Percentiles rank a stretch among this genome's conserved stretches.
Evolutionary conservation across 441 rosid species (phyloP).

Genomic region (Brassica hybrid): DNA sequence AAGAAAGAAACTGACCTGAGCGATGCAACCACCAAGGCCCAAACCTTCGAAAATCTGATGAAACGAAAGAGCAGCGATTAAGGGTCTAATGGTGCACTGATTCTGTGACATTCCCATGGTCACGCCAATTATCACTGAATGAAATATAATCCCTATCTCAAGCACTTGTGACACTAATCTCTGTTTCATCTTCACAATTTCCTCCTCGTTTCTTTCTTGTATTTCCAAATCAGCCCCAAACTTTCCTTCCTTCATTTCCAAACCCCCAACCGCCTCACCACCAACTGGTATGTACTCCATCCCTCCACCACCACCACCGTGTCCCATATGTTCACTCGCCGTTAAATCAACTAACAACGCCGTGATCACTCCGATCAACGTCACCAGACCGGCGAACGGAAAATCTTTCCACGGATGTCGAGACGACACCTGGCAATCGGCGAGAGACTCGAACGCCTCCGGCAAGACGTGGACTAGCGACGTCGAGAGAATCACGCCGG

Average conservation of each 20-base stretch:
- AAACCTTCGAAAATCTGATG: slow-evolving; percentile 95
- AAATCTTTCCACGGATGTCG: slow-evolving; percentile 86
- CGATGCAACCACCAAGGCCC: slow-evolving; percentile 98
- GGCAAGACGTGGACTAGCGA: slow-evolving; percentile 93
- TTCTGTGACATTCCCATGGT: slow-evolving; percentile 97
- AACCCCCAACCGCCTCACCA: slow-evolving; percentile 34
- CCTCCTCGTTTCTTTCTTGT: slow-evolving; percentile 48
- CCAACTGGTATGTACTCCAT: slow-evolving; percentile 55
- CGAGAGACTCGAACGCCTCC: slow-evolving; percentile 74
- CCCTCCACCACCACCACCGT: slow-evolving; percentile 46
- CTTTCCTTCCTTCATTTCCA: slow-evolving; percentile 47
- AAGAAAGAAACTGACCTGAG: slow-evolving; percentile 60
- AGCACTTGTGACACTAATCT: slow-evolving; percentile 83
- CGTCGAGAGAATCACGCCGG: slow-evolving; percentile 92
- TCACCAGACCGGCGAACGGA: slow-evolving; percentile 80
- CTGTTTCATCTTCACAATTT: slow-evolving; percentile 67
- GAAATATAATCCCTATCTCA: slow-evolving; percentile 94
- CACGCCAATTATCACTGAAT: slow-evolving; percentile 87
- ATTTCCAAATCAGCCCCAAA: slow-evolving; percentile 44
- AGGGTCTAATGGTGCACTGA: slow-evolving; percentile 82
- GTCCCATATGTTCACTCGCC: slow-evolving; percentile 81
- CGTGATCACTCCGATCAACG: slow-evolving; percentile 64
- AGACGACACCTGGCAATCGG: slow-evolving; percentile 78
- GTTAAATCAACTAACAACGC: slow-evolving; percentile 82
- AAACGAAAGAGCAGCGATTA: slow-evolving; percentile 84